Conservation (phyloP, 2,329 filamentous ascomycete genomes). For the Fusarium dlaminii region DNA sequence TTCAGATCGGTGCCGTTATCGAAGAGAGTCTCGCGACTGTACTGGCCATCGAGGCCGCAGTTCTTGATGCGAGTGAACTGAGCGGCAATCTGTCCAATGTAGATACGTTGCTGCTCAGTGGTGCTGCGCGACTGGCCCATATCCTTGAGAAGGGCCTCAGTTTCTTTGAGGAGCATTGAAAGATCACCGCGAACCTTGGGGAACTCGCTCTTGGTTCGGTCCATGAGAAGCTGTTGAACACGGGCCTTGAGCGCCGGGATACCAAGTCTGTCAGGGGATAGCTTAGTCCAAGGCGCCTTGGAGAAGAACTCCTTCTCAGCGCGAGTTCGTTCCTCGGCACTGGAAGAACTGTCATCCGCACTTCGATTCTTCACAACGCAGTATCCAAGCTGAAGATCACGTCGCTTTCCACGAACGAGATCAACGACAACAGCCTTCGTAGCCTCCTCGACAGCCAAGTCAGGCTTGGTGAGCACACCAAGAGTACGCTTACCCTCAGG, state of each 20-base stretch:
- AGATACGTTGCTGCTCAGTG: constrained; percentile 47
- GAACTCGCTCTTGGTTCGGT: constrained; percentile 53
- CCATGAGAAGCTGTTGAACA: constrained; percentile 50
- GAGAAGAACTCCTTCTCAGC: constrained; percentile 53
- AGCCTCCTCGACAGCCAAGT: constrained; percentile 58
- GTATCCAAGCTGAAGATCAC: constrained; percentile 57
- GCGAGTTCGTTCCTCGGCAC: constrained; percentile 43
- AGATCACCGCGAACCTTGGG: constrained; percentile 50
- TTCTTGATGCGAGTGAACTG: constrained; percentile 43
- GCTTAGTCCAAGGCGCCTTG: constrained; percentile 47
- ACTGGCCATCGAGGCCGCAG: constrained; percentile 49
- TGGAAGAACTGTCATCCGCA: constrained; percentile 51
- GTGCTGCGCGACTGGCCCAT: constrained; percentile 47
- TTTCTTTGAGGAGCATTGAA: constrained; percentile 1
- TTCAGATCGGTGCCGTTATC: constrained; percentile 27
- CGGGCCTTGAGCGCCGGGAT: constrained; percentile 48
- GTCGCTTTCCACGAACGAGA: constrained; percentile 53
- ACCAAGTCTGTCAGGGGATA: constrained; percentile 45
- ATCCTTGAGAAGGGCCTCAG: constrained; percentile 24
- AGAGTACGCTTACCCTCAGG: constrained; percentile 54
- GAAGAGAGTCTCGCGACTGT: constrained; percentile 19
- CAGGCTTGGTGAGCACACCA: constrained; percentile 67
- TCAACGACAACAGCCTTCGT: constrained; percentile 52
- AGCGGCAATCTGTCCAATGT: constrained; percentile 47
- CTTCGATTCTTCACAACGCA: constrained; percentile 60